Conservation (phyloP, 257 asterid genomes). For the Solanum piurae region DNA sequence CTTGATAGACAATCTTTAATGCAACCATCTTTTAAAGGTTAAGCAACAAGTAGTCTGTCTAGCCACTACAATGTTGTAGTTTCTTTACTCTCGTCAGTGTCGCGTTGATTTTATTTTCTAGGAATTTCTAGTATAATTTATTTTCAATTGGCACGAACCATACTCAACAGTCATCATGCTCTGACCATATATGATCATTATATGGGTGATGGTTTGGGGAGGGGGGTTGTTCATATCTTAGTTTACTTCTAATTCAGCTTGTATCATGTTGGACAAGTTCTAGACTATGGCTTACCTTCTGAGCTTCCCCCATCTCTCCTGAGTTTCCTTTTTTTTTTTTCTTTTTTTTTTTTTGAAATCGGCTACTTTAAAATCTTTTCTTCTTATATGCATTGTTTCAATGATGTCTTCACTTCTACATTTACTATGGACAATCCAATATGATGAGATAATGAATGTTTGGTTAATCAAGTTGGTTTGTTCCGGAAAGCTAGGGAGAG, state of each 20-base stretch:
- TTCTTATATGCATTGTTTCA: not conserved
- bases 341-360: not conserved
- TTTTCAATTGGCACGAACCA: not conserved
- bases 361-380: not conserved
- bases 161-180: not conserved
- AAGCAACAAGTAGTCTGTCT: not conserved
- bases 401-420: not conserved
- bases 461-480: not conserved
- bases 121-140: not conserved
- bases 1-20: not conserved
- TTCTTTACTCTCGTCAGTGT: not conserved
- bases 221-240: not conserved
- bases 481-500: not conserved
- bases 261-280: not conserved
- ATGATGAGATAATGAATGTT: not conserved
- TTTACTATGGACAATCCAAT: not conserved
- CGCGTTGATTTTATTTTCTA: not conserved
- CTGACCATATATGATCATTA: not conserved
- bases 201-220: not conserved
- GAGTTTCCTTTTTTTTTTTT: not conserved
- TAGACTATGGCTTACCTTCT: not conserved
- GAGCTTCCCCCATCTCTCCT: not conserved
- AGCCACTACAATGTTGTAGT: not conserved
- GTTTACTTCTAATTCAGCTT: not conserved
- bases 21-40: not conserved